These are phyloP conservation scores for carrot (Daucus carota) DNA, from an alignment of 129 eudicot genomes.

Conservation along the genomic window DNA sequence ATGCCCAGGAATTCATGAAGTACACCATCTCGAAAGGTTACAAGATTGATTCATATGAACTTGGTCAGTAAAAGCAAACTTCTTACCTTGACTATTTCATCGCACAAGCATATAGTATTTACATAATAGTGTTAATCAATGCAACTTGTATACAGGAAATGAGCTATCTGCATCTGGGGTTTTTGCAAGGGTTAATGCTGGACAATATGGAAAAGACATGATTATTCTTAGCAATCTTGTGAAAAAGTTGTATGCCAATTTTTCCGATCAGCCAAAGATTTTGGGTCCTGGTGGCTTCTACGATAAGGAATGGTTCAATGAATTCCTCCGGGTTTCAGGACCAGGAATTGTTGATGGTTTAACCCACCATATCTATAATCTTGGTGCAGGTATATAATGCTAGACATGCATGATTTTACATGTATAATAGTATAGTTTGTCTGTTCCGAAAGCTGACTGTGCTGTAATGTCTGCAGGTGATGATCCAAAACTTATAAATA, in stretches of 20 bases:
- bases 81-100: too few species aligned
- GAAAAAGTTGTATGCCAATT: slow-evolving; percentile 29
- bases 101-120: too few species aligned
- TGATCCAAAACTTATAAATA: slow-evolving; percentile 39
- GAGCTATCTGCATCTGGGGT: too few species aligned
- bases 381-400: slow-evolving; percentile 41
- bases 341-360: too few species aligned
- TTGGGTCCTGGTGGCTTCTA: too few species aligned
- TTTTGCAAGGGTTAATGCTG: slow-evolving; percentile 39
- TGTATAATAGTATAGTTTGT: background rate
- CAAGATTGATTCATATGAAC: slow-evolving; percentile 58
- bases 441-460: background rate
- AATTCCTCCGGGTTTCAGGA: too few species aligned
- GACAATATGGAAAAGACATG: slow-evolving; percentile 48
- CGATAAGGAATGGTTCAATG: too few species aligned
- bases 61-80: too few species aligned
- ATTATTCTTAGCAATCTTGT: slow-evolving; percentile 39
- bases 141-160: too few species aligned
- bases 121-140: too few species aligned
- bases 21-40: slow-evolving; percentile 50
- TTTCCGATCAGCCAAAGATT: too few species aligned
- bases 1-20: slow-evolving; percentile 44
- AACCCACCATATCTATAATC: too few species aligned
- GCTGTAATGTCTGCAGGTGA: slow-evolving; percentile 28
- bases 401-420: background rate